Evolutionary conservation across 164 flowering plant species (phyloP), one percentile per base, ranked within the genome.

Genomic region (Liriodendron chinense): DNA sequence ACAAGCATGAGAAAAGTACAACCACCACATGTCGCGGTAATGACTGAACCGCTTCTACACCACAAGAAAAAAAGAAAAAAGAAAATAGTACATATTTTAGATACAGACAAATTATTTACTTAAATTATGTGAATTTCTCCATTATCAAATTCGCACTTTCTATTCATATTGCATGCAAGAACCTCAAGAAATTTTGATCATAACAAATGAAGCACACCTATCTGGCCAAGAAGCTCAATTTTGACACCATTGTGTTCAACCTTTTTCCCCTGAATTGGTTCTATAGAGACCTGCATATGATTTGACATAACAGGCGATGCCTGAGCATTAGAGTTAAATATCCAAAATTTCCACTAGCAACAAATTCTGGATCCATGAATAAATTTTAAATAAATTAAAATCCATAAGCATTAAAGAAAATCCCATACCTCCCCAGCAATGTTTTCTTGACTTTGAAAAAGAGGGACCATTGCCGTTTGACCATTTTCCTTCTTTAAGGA

Each of bases 211-310:
- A 62, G 56, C 83, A 66, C 25, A 93, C 98, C 98, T 85, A 74
- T 96, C 81, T 96, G 98, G 62, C 99, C 99, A 79, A 96, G 97
- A 72, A 96, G 99, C 85, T 96, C 99, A 83, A 96, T 87, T 84
- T 94, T 96, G 20, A 96, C 90, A 68, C 99, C 99, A 81, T 88
- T 94, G 84, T 96, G 99, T 53, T 96, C 99, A 74, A 96, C 86
- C 87, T 96, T 96, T 84, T 96, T 96, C 79, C 99, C 99, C 80
- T 86, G 98, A 75, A 84, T 25, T 75, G 98, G 98, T 80, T 94
- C 98, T 68, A 96, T 79, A 18, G 88, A 84, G 59, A 96, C 87
- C 99, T 96, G 83, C 73, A 62, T 16, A 70, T 62, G 25, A 71
- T 16, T 25, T 1, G 20, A 53, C 21, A 68, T 18, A 34, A 70